Evolutionary conservation across 139 green algal species (phyloP), one percentile per base, ranked within the genome.

Genomic region (Chlorella sp.): DNA sequence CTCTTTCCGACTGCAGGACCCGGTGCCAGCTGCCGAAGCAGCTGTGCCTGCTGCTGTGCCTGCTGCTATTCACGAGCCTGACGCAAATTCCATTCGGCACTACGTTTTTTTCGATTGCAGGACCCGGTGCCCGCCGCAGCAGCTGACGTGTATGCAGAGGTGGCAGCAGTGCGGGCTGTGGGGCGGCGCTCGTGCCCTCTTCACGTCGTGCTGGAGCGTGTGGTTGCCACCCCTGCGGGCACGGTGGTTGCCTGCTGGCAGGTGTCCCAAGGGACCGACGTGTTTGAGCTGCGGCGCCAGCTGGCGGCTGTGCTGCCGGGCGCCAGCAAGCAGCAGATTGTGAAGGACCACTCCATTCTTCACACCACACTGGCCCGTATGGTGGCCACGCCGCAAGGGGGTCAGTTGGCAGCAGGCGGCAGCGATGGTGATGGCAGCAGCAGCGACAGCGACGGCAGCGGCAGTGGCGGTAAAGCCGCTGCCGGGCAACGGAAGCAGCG

Each of bases 241-340:
- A 91, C 94, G 12, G 85, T 97, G 32, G 85, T 97, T 42, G 94
- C 94, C 0, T 96, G 92, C 88, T 97, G 95, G 95, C 95, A 97
- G 88, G 81, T 93, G 53, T 12, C 32, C 11, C 48, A 19, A 77
- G 85, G 85, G 71, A 83, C 85, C 0, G 85, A 89, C 22, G 71
- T 83, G 4, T 34, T 11, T 0, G 71, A 82, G 69, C 69, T 89
- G 64, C 40, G 85, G 1, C 32, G 32, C 0, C 57, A 21, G 24
- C 85, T 89, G 42, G 36, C 36, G 32, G 42, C 53, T 21, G 69
- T 48, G 1, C 68, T 88, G 81, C 71, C 82, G 2, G 26, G 39
- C 68, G 88, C 83, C 64, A 89, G 80, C 81, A 36, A 48, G 16
- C 24, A 80, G 19, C 94, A 95, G 84, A 91, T 92, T 76, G 92